phyloP scores from a whole-genome alignment of 352 stramenopile genomes.

The Bremia lactucae region DNA sequence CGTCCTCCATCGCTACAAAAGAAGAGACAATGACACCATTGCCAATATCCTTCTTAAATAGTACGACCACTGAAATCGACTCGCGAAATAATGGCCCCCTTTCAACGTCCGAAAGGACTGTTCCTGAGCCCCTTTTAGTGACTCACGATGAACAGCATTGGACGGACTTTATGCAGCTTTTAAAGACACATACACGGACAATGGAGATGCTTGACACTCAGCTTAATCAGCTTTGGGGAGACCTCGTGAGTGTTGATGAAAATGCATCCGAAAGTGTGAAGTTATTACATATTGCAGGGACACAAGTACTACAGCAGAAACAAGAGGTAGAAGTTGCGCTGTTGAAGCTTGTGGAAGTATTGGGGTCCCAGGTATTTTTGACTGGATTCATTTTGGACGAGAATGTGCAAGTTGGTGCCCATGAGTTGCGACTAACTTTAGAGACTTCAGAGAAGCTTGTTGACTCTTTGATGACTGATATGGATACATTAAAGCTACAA shows the following conservation, averaged over 20 bases:
- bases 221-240: conserved; percentile 16
- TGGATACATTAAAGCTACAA: conserved; percentile 4
- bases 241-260: conserved; percentile 11
- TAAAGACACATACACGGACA: conserved; percentile 19
- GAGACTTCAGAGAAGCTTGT: conserved; percentile 16
- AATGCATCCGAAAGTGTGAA: conserved; percentile 9
- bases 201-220: conserved; percentile 22
- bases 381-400: conserved; percentile 21
- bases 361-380: conserved; percentile 24
- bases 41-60: no score
- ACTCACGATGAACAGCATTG: conserved; percentile 22
- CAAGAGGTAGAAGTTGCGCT: conserved; percentile 27
- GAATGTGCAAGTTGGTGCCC: conserved; percentile 23
- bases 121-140: conserved; percentile 10
- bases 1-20: conserved; percentile 17
- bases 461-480: conserved; percentile 14
- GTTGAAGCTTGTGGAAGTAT: conserved; percentile 21
- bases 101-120: conserved; percentile 12
- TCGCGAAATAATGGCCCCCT: conserved; percentile 17
- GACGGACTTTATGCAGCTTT: conserved; percentile 25
- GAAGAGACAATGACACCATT: neutral
- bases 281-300: no score
- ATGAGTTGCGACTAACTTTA: conserved; percentile 21
- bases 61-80: no score
- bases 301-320: conserved; percentile 33